phyloP scores from a whole-genome alignment of 192 early-diverging fungal genomes.

The Umbelopsis isabellina region DNA sequence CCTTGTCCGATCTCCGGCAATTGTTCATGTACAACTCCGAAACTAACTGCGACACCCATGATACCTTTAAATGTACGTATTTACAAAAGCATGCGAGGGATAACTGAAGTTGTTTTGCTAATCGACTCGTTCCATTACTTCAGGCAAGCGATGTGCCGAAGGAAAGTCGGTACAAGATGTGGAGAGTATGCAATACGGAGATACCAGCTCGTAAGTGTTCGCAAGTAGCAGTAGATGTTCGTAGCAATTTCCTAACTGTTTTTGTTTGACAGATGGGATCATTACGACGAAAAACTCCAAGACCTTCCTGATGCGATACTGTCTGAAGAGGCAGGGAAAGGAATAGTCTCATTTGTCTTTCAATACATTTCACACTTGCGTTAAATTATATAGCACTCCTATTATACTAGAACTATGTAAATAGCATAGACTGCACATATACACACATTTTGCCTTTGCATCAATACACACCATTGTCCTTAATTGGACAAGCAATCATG shows the following conservation, averaged over 20 bases:
- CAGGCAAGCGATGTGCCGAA: conserved; percentile 72
- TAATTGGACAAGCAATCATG: no score
- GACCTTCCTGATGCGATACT: conserved; percentile 67
- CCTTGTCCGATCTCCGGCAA: conserved; percentile 83
- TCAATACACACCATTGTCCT: background rate
- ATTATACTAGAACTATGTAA: background rate
- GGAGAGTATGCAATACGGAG: conserved; percentile 70
- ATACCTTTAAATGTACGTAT: conserved; percentile 92
- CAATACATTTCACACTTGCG: conserved; percentile 71
- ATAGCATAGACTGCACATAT: conserved; percentile 3
- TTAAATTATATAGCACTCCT: background rate
- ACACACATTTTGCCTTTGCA: background rate
- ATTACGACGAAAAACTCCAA: conserved; percentile 60
- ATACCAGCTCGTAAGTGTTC: conserved; percentile 63
- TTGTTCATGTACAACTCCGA: conserved; percentile 81
- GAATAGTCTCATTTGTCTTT: conserved; percentile 76
- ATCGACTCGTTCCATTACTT: background rate
- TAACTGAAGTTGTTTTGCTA: background rate
- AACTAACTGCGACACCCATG: conserved; percentile 90
- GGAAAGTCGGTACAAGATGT: conserved; percentile 78
- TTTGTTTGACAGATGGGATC: conserved; percentile 66
- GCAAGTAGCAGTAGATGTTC: background rate
- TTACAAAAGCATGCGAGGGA: background rate
- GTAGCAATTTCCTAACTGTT: background rate
- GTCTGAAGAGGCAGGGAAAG: conserved; percentile 59